Evolutionary conservation across 78 protist genomes (phyloP), one percentile per base, ranked within the genome.

Genomic region (Emiliania huxleyi): DNA sequence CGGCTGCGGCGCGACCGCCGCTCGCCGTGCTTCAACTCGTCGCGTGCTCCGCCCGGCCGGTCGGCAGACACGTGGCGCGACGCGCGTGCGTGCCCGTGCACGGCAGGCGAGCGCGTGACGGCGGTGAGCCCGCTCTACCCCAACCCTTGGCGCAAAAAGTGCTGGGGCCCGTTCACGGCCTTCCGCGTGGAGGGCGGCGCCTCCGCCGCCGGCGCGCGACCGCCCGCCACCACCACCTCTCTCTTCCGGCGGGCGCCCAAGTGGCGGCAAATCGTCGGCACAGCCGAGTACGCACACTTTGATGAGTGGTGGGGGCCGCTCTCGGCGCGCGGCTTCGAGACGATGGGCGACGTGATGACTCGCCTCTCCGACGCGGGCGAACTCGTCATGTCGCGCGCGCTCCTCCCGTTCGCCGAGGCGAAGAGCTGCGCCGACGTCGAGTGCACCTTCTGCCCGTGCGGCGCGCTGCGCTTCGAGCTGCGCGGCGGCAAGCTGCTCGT

Each of bases 141-240:
- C 40, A 69, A 69, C 79, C 79, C 79, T 35, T 69, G 79, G 79
- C 79, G 79, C 42, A 69, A 69, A n/a, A 69, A 69, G 40, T 69
- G 79, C 79, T 69, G 79, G 79, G 79, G 79, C 40, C 79, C 79
- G 79, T 69, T n/a, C n/a, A n/a, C n/a, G n/a, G n/a, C n/a, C n/a
- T n/a, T n/a, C n/a, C n/a, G n/a, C n/a, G n/a, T n/a, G 79, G 35
- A 18, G n/a, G 15, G 19, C n/a, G n/a, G n/a, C n/a, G n/a, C n/a
- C n/a, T n/a, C n/a, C n/a, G n/a, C n/a, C n/a, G n/a, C n/a, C n/a
- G n/a, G n/a, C n/a, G n/a, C n/a, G n/a, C n/a, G n/a, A n/a, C n/a
- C n/a, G n/a, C 26, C 35, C 33, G 21, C n/a, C n/a, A n/a, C n/a
- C n/a, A n/a, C n/a, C 55, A 48, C 11, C 55, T 4, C 23, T 11